A percentile compares a stretch with the other conserved stretches of the same genome.
Conservation (phyloP, 2,329 filamentous ascomycete genomes). For the Madurella fahalii region DNA sequence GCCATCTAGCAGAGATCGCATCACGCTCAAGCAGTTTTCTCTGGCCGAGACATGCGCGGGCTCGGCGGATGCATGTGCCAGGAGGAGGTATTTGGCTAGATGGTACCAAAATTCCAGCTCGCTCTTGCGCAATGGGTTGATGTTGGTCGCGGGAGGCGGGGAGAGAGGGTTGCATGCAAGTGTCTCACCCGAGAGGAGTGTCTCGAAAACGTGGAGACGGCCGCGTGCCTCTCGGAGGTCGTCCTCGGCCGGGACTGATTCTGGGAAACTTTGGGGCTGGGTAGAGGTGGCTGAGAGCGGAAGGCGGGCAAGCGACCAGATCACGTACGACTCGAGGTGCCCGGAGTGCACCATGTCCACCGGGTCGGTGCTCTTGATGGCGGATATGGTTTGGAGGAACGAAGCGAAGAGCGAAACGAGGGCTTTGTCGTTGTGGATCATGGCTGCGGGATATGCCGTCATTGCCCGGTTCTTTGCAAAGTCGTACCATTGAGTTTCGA, state of each 20-base stretch:
- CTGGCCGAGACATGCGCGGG: slow-evolving; percentile 47
- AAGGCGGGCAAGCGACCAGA: slow-evolving; percentile 57
- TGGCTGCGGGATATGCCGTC: slow-evolving; percentile 35
- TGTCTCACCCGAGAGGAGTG: slow-evolving; percentile 68
- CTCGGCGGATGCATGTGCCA: slow-evolving; percentile 36
- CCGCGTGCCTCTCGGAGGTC: slow-evolving; percentile 61
- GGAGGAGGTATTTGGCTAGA: slow-evolving; percentile 65
- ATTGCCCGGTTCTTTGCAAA: slow-evolving; percentile 39
- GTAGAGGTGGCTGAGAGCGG: slow-evolving; percentile 29
- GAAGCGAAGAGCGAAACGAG: slow-evolving; percentile 64
- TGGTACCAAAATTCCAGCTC: slow-evolving; percentile 81
- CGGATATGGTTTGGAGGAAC: slow-evolving; percentile 55
- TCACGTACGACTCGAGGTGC: slow-evolving; percentile 53
- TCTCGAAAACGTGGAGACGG: slow-evolving; percentile 71
- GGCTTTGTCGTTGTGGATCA: slow-evolving; percentile 49
- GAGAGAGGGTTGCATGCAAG: slow-evolving; percentile 55
- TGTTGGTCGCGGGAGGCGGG: slow-evolving; percentile 34
- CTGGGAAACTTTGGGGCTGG: slow-evolving; percentile 31
- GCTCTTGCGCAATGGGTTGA: slow-evolving; percentile 51
- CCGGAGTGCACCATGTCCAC: slow-evolving; percentile 51
- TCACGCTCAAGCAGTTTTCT: slow-evolving; percentile 59
- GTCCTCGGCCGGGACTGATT: slow-evolving; percentile 48
- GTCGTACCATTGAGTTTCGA: slow-evolving; percentile 65
- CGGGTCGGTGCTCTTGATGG: slow-evolving; percentile 46
- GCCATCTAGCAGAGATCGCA: slow-evolving; percentile 70